Base-by-base conservation (phyloP, 2,329 filamentous ascomycete species). In the Pseudocercospora fuligena region DNA sequence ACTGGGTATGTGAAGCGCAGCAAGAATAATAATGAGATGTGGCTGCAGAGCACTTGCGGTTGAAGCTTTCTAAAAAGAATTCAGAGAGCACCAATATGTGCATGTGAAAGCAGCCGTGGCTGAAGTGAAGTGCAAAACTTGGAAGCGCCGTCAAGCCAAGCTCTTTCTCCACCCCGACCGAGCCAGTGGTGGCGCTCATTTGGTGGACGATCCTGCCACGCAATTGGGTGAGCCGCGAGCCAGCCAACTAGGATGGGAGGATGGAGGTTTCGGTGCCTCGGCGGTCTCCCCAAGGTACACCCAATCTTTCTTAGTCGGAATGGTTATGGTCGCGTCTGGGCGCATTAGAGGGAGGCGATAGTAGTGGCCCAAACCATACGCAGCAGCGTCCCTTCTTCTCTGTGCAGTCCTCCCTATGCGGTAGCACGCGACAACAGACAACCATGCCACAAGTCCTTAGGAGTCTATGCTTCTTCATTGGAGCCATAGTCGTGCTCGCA, bases 391-490 rank as follows among this genome's bases (percentile, higher is more conserved):
- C 31, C 21, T 58, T 58, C 56, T 43, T 27, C 31, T 58, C 53
- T 57, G 8, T 33, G 27, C 53, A 27, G 29, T 27, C 53, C 53
- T 33, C 23, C 53, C 25, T 40, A 58, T 40, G 56, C 56, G 56
- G 31, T 40, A 58, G 31, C 56, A 58, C 56, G 25, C 56, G 25
- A 33, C n/a, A 33, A 33, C 53, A 31, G 25, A 29, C 27, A n/a
- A 33, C 12, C 31, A 58, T 58, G 56, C 56, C 56, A 27, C n/a
- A 19, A 36, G 56, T 33, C 7, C 31, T 58, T 27, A 58, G 56
- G 56, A 58, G 56, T 40, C 31, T 58, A 58, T 60, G 61, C 56
- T 66, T 66, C 61, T 66, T 66, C 33, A 8, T 66, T 14, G 64
- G 64, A 5, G 64, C 64, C 14, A 40, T 66, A 25, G 60, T 66